Evolutionary conservation across 2,329 filamentous ascomycete species (phyloP).

Genomic region (Epichloe hybrida): DNA sequence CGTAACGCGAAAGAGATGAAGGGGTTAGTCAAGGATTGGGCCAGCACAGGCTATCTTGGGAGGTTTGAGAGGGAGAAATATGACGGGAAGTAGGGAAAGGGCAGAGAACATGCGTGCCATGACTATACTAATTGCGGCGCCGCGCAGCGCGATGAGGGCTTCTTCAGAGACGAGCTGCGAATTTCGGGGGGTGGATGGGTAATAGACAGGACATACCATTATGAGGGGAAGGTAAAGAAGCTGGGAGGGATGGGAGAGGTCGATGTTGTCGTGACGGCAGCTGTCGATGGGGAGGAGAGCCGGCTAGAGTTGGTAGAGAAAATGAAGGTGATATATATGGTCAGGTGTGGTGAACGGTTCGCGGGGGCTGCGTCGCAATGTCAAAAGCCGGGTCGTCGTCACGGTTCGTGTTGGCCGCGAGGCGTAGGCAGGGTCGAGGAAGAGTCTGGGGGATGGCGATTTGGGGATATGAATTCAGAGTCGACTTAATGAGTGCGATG

Average conservation of each 20-base stretch:
- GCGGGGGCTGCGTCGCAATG: not conserved
- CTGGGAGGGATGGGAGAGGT: not conserved
- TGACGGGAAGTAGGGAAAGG: not conserved
- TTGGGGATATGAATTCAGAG: not conserved
- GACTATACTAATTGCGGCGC: constrained; percentile 4
- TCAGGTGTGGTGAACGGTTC: not conserved
- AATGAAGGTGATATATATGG: constrained; percentile 1
- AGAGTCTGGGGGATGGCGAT: not conserved
- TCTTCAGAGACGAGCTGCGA: constrained; percentile 4
- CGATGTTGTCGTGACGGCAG: constrained; percentile 1
- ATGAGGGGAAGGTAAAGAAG: not conserved
- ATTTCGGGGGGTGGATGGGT: not conserved
- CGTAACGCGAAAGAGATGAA: not conserved
- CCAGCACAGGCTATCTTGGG: not conserved
- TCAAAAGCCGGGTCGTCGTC: not conserved
- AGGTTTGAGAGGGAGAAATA: not conserved
- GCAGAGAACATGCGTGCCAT: constrained; percentile 5
- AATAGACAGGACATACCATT: constrained; percentile 6
- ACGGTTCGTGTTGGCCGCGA: not conserved
- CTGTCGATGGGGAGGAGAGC: not conserved
- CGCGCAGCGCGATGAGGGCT: constrained; percentile 4
- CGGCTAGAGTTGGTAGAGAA: not conserved
- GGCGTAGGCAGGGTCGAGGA: not conserved
- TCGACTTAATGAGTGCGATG: not conserved
- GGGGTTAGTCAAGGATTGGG: not conserved